Evolutionary conservation across 1,139 yeast genomes (phyloP).

Genomic region (Pichia sp.): DNA sequence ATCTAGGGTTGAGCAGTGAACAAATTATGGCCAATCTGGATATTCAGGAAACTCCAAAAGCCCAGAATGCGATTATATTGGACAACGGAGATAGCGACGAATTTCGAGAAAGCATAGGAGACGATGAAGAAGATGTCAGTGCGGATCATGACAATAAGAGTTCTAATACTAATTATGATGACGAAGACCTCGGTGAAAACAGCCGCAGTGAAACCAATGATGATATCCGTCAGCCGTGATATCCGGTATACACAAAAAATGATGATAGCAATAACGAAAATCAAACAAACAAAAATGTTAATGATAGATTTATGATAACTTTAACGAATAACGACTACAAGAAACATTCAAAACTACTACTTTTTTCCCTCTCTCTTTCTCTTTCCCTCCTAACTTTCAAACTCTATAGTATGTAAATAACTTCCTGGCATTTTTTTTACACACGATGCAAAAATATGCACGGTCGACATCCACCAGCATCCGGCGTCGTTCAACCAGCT

Average conservation of each 20-base stretch:
- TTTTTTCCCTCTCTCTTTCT: neutral
- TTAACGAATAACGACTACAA: constrained; percentile 5
- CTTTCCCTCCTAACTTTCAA: neutral
- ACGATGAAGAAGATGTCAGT: constrained; percentile 17
- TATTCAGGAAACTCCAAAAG: constrained; percentile 20
- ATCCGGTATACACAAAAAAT: neutral
- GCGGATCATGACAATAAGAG: constrained; percentile 8
- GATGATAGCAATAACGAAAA: neutral
- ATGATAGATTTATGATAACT: constrained; percentile 1
- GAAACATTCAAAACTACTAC: neutral
- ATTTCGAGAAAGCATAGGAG: constrained; percentile 11
- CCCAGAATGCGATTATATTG: constrained; percentile 27
- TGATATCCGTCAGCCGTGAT: neutral
- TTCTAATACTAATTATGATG: constrained; percentile 7
- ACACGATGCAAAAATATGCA: neutral
- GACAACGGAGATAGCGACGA: constrained; percentile 32
- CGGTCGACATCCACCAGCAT: too few relatives aligned
- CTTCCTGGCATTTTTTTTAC: neutral
- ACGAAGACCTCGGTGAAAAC: constrained; percentile 17
- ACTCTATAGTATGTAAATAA: neutral
- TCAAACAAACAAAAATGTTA: neutral
- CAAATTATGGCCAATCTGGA: constrained; percentile 16
- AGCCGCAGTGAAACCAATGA: neutral
- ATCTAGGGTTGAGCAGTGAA: constrained; percentile 13
- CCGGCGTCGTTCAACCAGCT: too few relatives aligned